A percentile compares a stretch with the other conserved stretches of the same genome.
Evolutionary conservation across 2,329 filamentous ascomycete genomes (phyloP).

Genomic region (Emericellopsis cladophorae): DNA sequence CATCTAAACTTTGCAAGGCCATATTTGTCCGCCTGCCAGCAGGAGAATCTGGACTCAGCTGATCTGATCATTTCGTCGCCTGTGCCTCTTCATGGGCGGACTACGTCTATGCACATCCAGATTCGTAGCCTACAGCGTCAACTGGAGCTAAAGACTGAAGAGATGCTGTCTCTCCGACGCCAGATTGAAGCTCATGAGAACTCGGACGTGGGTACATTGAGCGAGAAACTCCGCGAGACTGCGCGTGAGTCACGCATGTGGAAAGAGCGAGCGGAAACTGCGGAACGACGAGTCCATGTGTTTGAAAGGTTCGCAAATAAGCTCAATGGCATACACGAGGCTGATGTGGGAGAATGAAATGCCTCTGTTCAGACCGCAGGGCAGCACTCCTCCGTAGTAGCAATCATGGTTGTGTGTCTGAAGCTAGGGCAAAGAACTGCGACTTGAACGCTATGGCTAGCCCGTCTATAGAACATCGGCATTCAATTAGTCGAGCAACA

Average conservation of each 20-base stretch:
- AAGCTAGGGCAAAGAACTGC: no score
- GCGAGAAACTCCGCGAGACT: conserved; percentile 30
- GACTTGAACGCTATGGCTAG: no score
- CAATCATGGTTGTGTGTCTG: no score
- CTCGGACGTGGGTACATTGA: conserved; percentile 29
- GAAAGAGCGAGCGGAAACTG: conserved; percentile 41
- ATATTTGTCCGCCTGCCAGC: conserved; percentile 13
- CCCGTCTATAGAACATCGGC: no score
- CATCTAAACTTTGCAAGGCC: conserved; percentile 22
- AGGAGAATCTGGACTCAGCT: not conserved
- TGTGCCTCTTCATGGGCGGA: conserved; percentile 12
- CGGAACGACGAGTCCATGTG: conserved; percentile 37
- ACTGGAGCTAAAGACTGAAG: conserved; percentile 30
- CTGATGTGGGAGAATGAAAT: not conserved
- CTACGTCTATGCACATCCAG: conserved; percentile 30
- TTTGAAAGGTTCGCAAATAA: conserved; percentile 29
- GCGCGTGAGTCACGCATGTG: conserved; percentile 26
- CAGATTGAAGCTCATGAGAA: conserved; percentile 30
- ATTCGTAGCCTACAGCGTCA: conserved; percentile 35
- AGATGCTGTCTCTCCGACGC: conserved; percentile 28
- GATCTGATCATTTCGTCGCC: conserved; percentile 2
- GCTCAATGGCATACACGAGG: conserved; percentile 8
- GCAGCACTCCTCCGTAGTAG: not conserved
- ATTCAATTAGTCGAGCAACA: no score
- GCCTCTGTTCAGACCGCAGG: not conserved